A percentile compares a stretch with the other conserved stretches of the same genome.
Conservation (phyloP, 1,139 yeast genomes). For the Geotrichum carabidarum region DNA sequence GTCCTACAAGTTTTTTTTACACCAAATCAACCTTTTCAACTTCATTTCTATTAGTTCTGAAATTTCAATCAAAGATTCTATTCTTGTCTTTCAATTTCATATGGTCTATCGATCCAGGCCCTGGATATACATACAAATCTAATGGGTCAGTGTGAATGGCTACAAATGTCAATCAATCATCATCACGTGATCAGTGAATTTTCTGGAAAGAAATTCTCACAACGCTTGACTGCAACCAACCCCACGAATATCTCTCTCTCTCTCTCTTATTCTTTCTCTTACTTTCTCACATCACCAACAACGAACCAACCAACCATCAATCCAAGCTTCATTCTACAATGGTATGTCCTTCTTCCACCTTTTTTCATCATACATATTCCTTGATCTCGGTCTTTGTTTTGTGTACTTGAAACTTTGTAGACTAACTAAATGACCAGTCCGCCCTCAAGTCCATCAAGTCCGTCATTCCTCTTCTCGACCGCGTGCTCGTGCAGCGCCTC, state of each 20-base stretch:
- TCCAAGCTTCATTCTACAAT: neutral
- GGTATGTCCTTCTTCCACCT: neutral
- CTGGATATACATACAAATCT: too few relatives aligned
- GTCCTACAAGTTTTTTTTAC: too few relatives aligned
- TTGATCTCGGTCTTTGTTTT: neutral
- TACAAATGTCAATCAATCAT: too few relatives aligned
- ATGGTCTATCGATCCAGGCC: too few relatives aligned
- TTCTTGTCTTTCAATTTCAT: too few relatives aligned
- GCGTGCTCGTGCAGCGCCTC: conserved; percentile 89
- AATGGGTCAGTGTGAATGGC: too few relatives aligned
- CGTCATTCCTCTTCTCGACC: conserved; percentile 87
- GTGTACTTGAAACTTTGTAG: neutral
- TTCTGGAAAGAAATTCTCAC: neutral
- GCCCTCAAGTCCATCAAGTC: conserved; percentile 79
- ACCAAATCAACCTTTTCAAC: too few relatives aligned
- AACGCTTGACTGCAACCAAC: neutral
- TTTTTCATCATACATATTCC: neutral
- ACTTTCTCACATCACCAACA: neutral
- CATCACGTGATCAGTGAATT: neutral
- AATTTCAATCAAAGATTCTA: too few relatives aligned
- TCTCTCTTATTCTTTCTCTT: neutral
- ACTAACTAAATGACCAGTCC: conserved; percentile 33
- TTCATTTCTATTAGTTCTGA: too few relatives aligned
- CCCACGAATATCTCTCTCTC: neutral
- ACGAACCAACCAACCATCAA: neutral